A percentile compares a stretch with the other conserved stretches of the same genome.
phyloP scores from a whole-genome alignment of 2,329 filamentous ascomycete species.

The Fusarium sp. region DNA sequence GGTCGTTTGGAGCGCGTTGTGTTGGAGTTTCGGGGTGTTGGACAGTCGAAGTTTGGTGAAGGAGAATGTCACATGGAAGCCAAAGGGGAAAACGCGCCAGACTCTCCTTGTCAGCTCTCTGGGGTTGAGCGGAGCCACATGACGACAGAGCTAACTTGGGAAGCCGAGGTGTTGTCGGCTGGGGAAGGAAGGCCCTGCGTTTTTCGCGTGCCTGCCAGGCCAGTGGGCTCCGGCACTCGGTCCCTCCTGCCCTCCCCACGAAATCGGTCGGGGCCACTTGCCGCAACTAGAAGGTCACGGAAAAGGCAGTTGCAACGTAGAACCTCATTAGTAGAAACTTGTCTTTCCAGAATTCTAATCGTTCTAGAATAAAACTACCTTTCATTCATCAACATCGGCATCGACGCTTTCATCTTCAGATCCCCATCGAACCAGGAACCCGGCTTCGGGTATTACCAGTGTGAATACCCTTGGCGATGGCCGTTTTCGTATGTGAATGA shows the following conservation, averaged over 20 bases:
- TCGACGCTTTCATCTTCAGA: neutral
- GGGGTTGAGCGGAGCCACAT: conserved; percentile 39
- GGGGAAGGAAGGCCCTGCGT: neutral
- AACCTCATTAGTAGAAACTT: neutral
- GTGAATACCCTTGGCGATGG: conserved; percentile 7
- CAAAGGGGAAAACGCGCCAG: conserved; percentile 24
- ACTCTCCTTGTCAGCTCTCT: conserved; percentile 14
- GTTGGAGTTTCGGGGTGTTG: neutral
- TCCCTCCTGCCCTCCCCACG: conserved; percentile 3
- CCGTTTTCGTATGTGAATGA: conserved; percentile 8
- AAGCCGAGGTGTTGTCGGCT: conserved; percentile 39
- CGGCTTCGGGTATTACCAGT: conserved; percentile 9
- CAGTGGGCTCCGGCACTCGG: neutral
- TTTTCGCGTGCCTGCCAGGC: neutral
- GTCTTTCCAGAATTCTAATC: conserved; percentile 4
- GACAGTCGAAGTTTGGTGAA: conserved; percentile 13
- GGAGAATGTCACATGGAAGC: conserved; percentile 17
- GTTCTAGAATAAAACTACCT: conserved; percentile 10
- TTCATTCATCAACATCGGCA: neutral
- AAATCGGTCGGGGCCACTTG: neutral
- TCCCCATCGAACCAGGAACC: conserved; percentile 15
- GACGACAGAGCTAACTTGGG: conserved; percentile 28
- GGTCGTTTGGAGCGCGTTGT: conserved; percentile 1
- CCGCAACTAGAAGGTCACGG: conserved; percentile 4
- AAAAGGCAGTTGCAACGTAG: neutral